phyloP scores from a whole-genome alignment of 1,284 basidiomycete genomes.

The Thelephora terrestris region DNA sequence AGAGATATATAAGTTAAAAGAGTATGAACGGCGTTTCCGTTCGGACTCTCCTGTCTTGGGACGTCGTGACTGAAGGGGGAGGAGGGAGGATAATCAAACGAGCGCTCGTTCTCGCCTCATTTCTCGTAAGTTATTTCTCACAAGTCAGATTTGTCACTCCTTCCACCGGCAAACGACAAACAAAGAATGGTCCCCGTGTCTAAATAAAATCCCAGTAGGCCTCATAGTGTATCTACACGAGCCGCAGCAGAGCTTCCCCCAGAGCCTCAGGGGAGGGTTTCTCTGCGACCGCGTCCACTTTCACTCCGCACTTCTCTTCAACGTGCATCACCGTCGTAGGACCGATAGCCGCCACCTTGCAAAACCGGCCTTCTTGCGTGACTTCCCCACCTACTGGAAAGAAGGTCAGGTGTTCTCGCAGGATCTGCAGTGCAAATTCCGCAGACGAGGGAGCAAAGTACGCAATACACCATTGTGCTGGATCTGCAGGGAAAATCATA shows the following conservation, averaged over 20 bases:
- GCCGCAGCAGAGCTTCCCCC: conserved; percentile 4
- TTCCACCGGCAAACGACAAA: too few relatives aligned
- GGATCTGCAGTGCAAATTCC: conserved; percentile 40
- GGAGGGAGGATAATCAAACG: too few relatives aligned
- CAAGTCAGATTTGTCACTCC: too few relatives aligned
- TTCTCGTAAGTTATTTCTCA: too few relatives aligned
- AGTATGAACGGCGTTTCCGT: too few relatives aligned
- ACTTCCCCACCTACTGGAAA: conserved; percentile 1
- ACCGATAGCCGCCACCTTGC: conserved; percentile 52
- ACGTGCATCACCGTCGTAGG: conserved; percentile 52
- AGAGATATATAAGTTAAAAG: too few relatives aligned
- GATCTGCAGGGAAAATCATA: conserved; percentile 1
- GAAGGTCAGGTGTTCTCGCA: conserved; percentile 36
- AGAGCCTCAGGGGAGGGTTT: conserved; percentile 50
- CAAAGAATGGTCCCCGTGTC: too few relatives aligned
- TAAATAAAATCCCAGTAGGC: too few relatives aligned
- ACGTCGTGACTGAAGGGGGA: too few relatives aligned
- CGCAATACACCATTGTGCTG: conserved; percentile 51
- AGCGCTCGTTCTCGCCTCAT: too few relatives aligned
- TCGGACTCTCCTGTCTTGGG: too few relatives aligned
- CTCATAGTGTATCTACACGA: too few relatives aligned
- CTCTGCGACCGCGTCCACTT: conserved; percentile 41
- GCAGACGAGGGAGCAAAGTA: conserved; percentile 71
- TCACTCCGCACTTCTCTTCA: conserved; percentile 31
- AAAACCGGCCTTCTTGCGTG: conserved; percentile 1